A percentile compares a stretch with the other conserved stretches of the same genome.
Evolutionary conservation across 345 rosid genomes (phyloP).

Genomic region (Citrus maxima): DNA sequence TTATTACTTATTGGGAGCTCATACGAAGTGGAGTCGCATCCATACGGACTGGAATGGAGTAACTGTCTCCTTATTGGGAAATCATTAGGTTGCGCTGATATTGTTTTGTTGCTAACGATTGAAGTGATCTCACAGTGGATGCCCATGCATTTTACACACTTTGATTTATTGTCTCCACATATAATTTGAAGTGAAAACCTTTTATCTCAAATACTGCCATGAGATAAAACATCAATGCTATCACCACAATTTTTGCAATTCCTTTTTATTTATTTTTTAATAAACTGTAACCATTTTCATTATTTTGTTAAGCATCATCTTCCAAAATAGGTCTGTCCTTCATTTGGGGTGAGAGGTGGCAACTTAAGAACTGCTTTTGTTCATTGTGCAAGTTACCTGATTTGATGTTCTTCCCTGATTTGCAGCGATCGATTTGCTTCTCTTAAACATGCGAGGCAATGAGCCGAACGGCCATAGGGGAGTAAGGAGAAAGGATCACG

Average conservation of each 20-base stretch:
- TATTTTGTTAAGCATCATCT: background rate
- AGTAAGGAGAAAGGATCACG: slow-evolving; percentile 47
- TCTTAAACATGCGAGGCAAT: slow-evolving; percentile 29
- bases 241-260: background rate
- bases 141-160: background rate
- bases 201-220: background rate
- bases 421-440: slow-evolving; percentile 29
- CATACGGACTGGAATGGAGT: slow-evolving; percentile 11
- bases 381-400: background rate
- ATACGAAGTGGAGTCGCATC: slow-evolving; percentile 17
- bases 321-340: background rate
- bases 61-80: slow-evolving; percentile 6
- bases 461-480: slow-evolving; percentile 62
- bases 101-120: slow-evolving; percentile 11
- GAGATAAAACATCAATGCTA: background rate
- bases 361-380: background rate
- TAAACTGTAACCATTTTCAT: background rate
- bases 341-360: background rate
- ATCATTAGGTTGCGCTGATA: slow-evolving; percentile 24
- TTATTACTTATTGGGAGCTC: slow-evolving; percentile 14
- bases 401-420: background rate
- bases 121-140: background rate
- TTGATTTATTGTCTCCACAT: slow-evolving; percentile 12
- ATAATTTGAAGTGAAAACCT: background rate
- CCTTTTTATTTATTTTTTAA: no score